Evolutionary conservation across 2,329 filamentous ascomycete species (phyloP), one percentile per base, ranked within the genome.

Genomic region (Meredithiella fracta): DNA sequence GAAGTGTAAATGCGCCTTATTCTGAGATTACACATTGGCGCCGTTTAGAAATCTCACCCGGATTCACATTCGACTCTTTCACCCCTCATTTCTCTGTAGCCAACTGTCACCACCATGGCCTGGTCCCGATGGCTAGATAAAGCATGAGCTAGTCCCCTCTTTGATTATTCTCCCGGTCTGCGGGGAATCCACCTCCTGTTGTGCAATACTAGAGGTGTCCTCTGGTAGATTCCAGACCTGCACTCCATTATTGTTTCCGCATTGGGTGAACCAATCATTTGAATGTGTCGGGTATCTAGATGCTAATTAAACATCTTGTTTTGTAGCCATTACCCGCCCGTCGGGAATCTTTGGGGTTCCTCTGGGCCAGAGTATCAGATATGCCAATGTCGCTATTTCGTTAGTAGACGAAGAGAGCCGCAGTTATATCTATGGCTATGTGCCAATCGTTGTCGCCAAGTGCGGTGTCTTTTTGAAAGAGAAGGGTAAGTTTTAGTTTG

Each of bases 401-500:
- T 78, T 98, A 26, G 86, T 92, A 62, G 90, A 97, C 66, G 87
- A 91, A 62, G 79, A 92, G 62, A 91, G 91, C 31, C 82, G 92
- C 68, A 95, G 88, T 70, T 97, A 95, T 68, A 96, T 97, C 55
- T 98, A 97, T 68, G 92, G 92, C 65, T 97, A 97, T 65, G 91
- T 98, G 6, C 92, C 92, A 17, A 97, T 98, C 61, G 91, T 98
- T 47, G 91, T 98, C 55, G 92, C 92, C 37, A 98, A 98, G 69
- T 97, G 92, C 67, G 92, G 92, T 60, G 90, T 98, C 3, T 98
- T 90, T 63, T 68, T 98, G 62, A 98, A 98, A 69, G 92, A 98
- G 68, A 96, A 94, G 79, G 92, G 92, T 96, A 69, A 62, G 40
- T 44, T 20, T 44, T 15, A n/a, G 15, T 2, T 7, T 44, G 5